phyloP scores from a whole-genome alignment of 164 flowering plant species.

The Cinnamomum micranthum region DNA sequence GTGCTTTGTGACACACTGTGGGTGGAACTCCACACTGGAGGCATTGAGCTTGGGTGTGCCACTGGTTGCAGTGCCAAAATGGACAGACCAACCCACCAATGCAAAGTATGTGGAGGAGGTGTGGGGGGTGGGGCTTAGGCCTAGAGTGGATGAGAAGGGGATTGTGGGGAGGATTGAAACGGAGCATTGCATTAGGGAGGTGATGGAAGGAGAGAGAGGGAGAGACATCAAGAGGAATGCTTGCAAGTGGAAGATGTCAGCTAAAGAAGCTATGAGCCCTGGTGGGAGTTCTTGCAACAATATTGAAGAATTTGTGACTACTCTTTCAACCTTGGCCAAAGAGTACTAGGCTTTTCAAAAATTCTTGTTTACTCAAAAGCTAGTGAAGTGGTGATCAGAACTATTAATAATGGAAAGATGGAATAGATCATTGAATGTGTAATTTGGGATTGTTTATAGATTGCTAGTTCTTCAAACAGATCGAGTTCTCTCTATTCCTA shows the following conservation, averaged over 20 bases:
- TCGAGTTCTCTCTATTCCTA: too few species aligned
- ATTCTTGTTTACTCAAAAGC: too few species aligned
- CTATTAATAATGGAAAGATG: too few species aligned
- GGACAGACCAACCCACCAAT: constrained; percentile 33
- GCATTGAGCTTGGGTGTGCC: constrained; percentile 36
- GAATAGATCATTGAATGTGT: background rate
- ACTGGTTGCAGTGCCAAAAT: constrained; percentile 29
- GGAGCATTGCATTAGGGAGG: constrained; percentile 21
- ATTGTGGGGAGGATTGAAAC: constrained; percentile 23
- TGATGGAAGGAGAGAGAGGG: constrained; percentile 26
- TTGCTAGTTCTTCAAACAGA: too few species aligned
- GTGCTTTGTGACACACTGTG: constrained; percentile 38
- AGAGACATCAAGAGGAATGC: constrained; percentile 14
- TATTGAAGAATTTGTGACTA: constrained; percentile 18
- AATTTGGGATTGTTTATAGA: background rate
- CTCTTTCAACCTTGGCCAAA: background rate
- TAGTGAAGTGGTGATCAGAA: too few species aligned
- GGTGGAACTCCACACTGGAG: constrained; percentile 43
- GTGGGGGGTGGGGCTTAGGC: constrained; percentile 25
- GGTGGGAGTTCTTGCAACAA: constrained; percentile 30
- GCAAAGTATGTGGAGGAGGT: constrained; percentile 30
- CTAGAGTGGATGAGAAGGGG: constrained; percentile 15
- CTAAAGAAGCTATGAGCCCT: constrained; percentile 14
- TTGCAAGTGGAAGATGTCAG: constrained; percentile 17
- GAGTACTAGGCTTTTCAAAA: too few species aligned